Evolutionary conservation across 2,329 filamentous ascomycete species (phyloP).

Genomic region (Amesomyces nigricolor): DNA sequence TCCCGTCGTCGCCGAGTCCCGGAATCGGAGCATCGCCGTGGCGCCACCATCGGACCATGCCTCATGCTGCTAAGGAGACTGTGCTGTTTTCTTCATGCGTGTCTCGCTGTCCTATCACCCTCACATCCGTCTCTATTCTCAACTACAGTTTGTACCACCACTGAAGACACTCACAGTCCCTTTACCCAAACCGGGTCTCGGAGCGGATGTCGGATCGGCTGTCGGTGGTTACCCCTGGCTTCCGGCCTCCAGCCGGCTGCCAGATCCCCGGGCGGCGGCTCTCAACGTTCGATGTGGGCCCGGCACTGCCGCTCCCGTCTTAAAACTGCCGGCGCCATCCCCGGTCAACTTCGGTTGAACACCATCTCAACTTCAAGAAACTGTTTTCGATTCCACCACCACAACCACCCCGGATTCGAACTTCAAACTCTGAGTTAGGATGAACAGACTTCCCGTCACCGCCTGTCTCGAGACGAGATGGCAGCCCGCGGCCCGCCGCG

Average conservation of each 20-base stretch:
- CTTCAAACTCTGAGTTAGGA: background rate
- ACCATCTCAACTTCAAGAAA: background rate
- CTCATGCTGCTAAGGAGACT: too few relatives aligned
- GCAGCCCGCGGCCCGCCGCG: conserved; percentile 1
- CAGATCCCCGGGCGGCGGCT: background rate
- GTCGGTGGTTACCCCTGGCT: background rate
- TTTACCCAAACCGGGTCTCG: background rate
- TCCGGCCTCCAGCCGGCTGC: conserved; percentile 3
- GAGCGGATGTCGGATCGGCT: conserved; percentile 8
- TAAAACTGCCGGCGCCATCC: background rate
- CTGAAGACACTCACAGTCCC: background rate
- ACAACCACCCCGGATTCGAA: background rate
- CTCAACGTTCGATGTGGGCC: background rate
- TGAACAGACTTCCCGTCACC: conserved; percentile 5
- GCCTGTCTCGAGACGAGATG: conserved; percentile 2
- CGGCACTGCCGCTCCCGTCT: background rate
- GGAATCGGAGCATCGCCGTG: background rate
- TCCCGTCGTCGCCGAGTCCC: background rate
- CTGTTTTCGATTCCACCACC: background rate
- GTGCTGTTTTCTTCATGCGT: too few relatives aligned
- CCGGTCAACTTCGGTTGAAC: background rate
- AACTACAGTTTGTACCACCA: too few relatives aligned
- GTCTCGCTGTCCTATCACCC: too few relatives aligned
- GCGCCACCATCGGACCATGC: conserved; percentile 8
- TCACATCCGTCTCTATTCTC: too few relatives aligned